These are phyloP conservation scores for Ceratocystis lukuohia DNA, from an alignment of 2,329 filamentous ascomycete genomes.

Conservation along the genomic window DNA sequence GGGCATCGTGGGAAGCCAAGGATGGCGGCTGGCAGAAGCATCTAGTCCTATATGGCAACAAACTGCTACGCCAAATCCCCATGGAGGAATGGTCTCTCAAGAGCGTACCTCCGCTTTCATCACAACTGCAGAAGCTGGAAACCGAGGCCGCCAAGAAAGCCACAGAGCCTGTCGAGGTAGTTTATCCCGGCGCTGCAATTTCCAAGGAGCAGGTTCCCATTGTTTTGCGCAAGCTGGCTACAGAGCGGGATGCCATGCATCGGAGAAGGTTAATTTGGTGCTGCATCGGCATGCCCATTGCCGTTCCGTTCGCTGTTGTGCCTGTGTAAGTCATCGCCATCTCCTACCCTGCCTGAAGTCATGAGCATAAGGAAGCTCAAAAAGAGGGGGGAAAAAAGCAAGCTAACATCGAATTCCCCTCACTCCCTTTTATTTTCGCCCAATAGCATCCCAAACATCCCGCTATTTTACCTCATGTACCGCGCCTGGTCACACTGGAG, in stretches of 20 bases:
- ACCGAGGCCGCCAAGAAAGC: constrained; percentile 24
- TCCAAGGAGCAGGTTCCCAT: constrained; percentile 46
- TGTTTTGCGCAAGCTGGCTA: constrained; percentile 58
- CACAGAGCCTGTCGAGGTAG: constrained; percentile 45
- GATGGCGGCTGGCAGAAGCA: constrained; percentile 78
- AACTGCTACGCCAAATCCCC: constrained; percentile 71
- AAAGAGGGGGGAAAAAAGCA: neutral
- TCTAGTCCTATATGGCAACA: constrained; percentile 76
- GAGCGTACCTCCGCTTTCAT: constrained; percentile 70
- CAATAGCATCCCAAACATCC: constrained; percentile 71
- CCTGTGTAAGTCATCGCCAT: constrained; percentile 53
- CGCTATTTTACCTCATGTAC: constrained; percentile 92
- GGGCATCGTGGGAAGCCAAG: constrained; percentile 77
- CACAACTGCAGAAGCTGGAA: constrained; percentile 10
- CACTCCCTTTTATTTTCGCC: constrained; percentile 6
- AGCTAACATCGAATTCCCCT: constrained; percentile 7
- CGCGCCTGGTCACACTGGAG: constrained; percentile 85
- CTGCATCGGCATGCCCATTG: constrained; percentile 67
- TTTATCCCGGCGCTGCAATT: constrained; percentile 63
- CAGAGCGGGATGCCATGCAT: constrained; percentile 69
- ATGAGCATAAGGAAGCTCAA: neutral
- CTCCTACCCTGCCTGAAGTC: too few species aligned
- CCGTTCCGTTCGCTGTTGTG: constrained; percentile 66
- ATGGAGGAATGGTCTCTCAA: constrained; percentile 98
- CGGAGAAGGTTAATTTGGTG: constrained; percentile 67